Evolutionary conservation across 148 eudicot species (phyloP), one percentile per base, ranked within the genome.

Genomic region (Rhododendron griersonianum): DNA sequence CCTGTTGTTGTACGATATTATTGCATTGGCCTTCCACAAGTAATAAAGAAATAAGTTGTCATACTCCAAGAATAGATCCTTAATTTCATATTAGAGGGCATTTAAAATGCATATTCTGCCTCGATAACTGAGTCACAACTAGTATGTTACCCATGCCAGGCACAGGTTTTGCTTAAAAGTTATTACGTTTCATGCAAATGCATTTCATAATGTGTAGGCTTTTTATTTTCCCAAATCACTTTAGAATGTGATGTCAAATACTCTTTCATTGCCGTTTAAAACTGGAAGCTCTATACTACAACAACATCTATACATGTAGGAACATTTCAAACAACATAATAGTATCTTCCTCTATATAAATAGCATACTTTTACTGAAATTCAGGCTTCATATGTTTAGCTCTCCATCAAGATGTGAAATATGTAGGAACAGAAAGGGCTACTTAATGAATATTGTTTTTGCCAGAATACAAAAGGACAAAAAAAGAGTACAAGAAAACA

Each of bases 1-100:
- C 92, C 93, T 93, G 93, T 97, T 97, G 93, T 97, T 95, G 93
- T 94, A 97, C 55, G 99, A 97, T 89, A 97, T 91, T 85, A 97
- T 90, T 83, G 92, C 99, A 92, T 93, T 97, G 83, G 98, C 99
- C 99, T 97, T 89, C 88, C 85, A 91, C 90, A 93, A 92, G 78
- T 82, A 88, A 84, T 78, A 53, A 81, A 90, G 45, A 90, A 7
- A 59, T 84, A 73, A 51, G 82, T 81, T 47, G 89, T 90, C 88
- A 90, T 81, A 81, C 53, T 82, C 59, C 79, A 84, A 85, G 78
- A 86, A 80, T 57, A 37, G 84, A 21, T 80, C 39, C 75, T 78
- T 88, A 86, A 78, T 15, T 83, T 87, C 59, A 11, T 63, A 82
- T 75, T 87, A 63, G n/a, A 63, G 63, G 77, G 19, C 67, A 77